Conservation (phyloP, 352 stramenopile genomes). For the Globisporangium carolinianum region DNA sequence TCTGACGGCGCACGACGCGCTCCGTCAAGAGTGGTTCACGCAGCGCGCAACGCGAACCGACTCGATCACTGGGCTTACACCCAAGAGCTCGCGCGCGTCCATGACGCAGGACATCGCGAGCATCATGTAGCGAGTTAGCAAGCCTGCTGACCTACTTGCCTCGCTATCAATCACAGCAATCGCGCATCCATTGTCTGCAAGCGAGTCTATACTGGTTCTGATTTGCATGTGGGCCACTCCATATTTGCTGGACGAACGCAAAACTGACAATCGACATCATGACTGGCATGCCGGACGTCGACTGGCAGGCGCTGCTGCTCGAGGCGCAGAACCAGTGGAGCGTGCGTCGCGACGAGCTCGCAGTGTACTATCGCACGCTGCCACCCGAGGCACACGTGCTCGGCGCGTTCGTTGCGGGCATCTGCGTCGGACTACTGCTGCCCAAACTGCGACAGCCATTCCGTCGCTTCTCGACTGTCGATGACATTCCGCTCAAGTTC, state of each 20-base stretch:
- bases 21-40: slow-evolving; percentile 80
- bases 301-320: slow-evolving; percentile 13
- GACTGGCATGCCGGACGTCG: neutral
- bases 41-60: slow-evolving; percentile 10
- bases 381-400: slow-evolving; percentile 31
- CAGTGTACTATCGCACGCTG: slow-evolving; percentile 23
- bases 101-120: slow-evolving; percentile 14
- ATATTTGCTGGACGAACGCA: no score
- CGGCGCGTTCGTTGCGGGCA: slow-evolving; percentile 42
- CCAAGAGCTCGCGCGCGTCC: slow-evolving; percentile 18
- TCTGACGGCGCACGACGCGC: slow-evolving; percentile 74
- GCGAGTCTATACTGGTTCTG: no score
- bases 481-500: slow-evolving; percentile 65
- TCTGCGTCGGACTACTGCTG: slow-evolving; percentile 50
- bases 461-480: slow-evolving; percentile 64
- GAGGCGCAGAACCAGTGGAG: slow-evolving; percentile 10
- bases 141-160: no score
- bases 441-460: slow-evolving; percentile 57
- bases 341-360: slow-evolving; percentile 2
- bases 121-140: no score
- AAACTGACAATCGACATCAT: no score
- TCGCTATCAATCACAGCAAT: no score
- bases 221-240: no score
- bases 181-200: no score
- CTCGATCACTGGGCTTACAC: slow-evolving; percentile 6